A percentile compares a stretch with the other conserved stretches of the same genome.
Conservation (phyloP, 169 alveolate species). For the Eimeria nieschulzi region DNA sequence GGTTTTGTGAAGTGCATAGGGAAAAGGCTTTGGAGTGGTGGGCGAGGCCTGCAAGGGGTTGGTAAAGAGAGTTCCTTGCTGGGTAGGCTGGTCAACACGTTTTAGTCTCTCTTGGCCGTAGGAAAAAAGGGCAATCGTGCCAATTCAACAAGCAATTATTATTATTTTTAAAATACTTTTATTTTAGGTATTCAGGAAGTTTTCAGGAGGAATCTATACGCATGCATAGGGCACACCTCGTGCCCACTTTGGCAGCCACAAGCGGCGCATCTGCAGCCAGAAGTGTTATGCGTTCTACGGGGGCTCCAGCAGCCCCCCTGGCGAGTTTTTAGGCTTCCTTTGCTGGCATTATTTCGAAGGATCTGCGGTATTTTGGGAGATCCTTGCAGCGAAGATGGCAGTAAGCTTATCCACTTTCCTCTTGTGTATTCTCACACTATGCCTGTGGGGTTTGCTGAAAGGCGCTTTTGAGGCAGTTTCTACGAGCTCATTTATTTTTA, state of each 20-base stretch:
- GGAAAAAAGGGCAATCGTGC: no score
- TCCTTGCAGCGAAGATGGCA: conserved; percentile 71
- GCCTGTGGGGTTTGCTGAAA: conserved; percentile 52
- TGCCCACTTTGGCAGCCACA: conserved; percentile 31
- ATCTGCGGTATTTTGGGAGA: conserved; percentile 28
- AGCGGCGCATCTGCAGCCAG: conserved; percentile 22
- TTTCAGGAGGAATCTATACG: not conserved
- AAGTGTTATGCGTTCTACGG: no score
- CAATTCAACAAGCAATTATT: no score
- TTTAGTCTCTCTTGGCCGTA: no score
- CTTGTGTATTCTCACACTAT: not conserved
- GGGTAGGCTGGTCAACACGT: no score
- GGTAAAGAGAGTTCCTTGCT: no score
- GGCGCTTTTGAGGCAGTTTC: not conserved
- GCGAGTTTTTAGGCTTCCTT: conserved; percentile 61
- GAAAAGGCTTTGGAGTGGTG: no score
- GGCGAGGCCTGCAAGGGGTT: no score
- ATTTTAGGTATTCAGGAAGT: no score
- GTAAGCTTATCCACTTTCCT: conserved; percentile 13
- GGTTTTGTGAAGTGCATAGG: no score
- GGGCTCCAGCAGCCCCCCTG: conserved; percentile 23
- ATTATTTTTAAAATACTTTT: no score
- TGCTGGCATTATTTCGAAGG: conserved; percentile 34
- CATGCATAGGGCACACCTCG: not conserved
- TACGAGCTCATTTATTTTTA: not conserved